Base-by-base conservation (phyloP, 73 alveolate genomes). In the Uronychia setigera region DNA sequence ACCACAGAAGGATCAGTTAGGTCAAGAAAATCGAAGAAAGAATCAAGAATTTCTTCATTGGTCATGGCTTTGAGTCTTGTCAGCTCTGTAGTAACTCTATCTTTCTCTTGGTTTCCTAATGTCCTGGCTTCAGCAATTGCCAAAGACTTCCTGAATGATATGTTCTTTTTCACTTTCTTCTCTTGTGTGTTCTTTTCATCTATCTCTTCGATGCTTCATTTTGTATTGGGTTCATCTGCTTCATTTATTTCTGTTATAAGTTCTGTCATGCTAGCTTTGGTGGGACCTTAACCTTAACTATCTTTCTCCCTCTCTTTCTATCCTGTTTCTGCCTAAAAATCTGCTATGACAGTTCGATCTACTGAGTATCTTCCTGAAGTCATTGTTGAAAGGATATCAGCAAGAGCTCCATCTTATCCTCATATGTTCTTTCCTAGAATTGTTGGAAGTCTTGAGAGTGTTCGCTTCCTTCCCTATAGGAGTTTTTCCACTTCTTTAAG, bases 401-500 rank as follows among this genome's bases (percentile, higher is more conserved):
- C 1, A 29, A 58, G 31, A 32, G 28, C 33, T 59, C 9, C 34
- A n/a, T 31, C 60, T 1, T 32, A 11, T n/a, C 0, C n/a, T 11
- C 26, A 31, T 33, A 32, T 11, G 34, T 32, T 14, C 57, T 57
- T 80, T 29, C 32, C 78, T 31, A 27, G 29, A 30, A 59, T 60
- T 29, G 82, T 26, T 26, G 58, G 60, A 59, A 60, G 74, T 30
- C 75, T 75, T 29, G 34, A 31, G 26, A 60, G 60, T 31, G 60
- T 81, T 81, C 75, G 58, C n/a, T 28, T 1, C 29, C 60, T 46
- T 75, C 75, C 32, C 1, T 1, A 9, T n/a, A 81, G 29, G 27
- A 81, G 82, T 32, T 81, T 81, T 19, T 59, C 1, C 1, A 81
- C 29, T 81, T 59, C 75, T 29, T 81, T 81, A 0, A 81, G 1